Evolutionary conservation across 139 green algal genomes (phyloP).

Genomic region (Volvox africanus): DNA sequence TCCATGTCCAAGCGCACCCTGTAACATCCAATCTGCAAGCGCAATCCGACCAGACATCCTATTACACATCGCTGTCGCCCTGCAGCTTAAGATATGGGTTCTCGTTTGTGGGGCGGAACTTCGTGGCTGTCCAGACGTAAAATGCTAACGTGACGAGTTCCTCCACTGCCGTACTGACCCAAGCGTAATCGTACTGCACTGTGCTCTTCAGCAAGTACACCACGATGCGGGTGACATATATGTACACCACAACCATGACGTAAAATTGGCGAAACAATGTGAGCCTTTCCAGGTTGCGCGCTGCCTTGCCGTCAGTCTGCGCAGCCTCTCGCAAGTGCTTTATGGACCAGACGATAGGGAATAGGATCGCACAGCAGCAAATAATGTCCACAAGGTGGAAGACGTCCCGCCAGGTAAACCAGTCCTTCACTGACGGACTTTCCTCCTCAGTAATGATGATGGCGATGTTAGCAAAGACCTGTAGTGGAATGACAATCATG

Average conservation of each 20-base stretch:
- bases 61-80: constrained; percentile 72
- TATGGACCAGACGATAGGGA: constrained; percentile 99
- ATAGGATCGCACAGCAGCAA: constrained; percentile 98
- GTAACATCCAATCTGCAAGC: too few relatives aligned
- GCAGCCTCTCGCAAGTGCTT: constrained; percentile 89
- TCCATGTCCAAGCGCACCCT: too few relatives aligned
- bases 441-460: constrained; percentile 93
- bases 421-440: constrained; percentile 79
- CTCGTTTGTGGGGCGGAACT: constrained; percentile 76
- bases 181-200: constrained; percentile 83
- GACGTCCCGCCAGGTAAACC: constrained; percentile 95
- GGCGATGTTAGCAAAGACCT: constrained; percentile 96
- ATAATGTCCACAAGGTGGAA: constrained; percentile 98
- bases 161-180: constrained; percentile 75
- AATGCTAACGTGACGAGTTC: constrained; percentile 92
- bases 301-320: constrained; percentile 77
- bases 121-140: constrained; percentile 87
- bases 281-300: constrained; percentile 88
- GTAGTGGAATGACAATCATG: constrained; percentile 95
- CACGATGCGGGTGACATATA: constrained; percentile 99
- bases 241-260: constrained; percentile 92
- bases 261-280: constrained; percentile 97
- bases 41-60: not conserved
- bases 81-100: constrained; percentile 88
- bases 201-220: constrained; percentile 93